Base-by-base conservation (phyloP, 2,329 filamentous ascomycete species). In the Saccharata proteae region DNA sequence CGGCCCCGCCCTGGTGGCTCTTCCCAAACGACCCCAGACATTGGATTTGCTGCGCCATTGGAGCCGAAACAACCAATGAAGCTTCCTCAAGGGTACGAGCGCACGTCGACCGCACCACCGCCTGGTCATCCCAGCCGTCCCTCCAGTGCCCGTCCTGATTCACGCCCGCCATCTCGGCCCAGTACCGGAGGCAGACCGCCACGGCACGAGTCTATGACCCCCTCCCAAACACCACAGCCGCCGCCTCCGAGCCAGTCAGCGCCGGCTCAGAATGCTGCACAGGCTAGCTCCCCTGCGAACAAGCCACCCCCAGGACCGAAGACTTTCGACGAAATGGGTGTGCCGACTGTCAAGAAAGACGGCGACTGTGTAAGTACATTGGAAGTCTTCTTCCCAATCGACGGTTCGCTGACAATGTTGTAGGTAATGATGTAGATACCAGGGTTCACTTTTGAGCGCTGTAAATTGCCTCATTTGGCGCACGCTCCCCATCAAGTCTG, bases 251-350 rank as follows among this genome's bases (percentile, higher is more conserved):
- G n/a, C 18, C 29, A 28, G n/a, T 35, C 22, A 39, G 43, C 29
- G 29, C 38, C 35, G 41, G 42, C 30, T 36, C 43, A 47, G 16
- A 42, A 48, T 10, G 39, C 49, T 5, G 39, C 47, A 13, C 29
- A 38, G 3, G 27, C 44, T 9, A 48, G 52, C 34, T 45, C 54
- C n/a, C 37, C 47, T 7, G 43, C 41, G n/a, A 40, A 30, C 26
- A 20, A 30, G 5, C 18, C 50, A n/a, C 11, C 39, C 3, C 38
- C 42, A 15, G 26, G 29, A 21, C 88, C 90, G 1, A 83, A 90
- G 46, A 96, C 90, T 0, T 98, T 98, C 54, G 88, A 94, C 52
- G 86, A 92, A 52, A 98, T 98, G 90, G 90, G 90, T 22, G 88
- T 98, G 45, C 83, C 85, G 5, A 71, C 77, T 46, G 76, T 69